phyloP scores from a whole-genome alignment of 306 rosid genomes.

The Quercus bicolor region DNA sequence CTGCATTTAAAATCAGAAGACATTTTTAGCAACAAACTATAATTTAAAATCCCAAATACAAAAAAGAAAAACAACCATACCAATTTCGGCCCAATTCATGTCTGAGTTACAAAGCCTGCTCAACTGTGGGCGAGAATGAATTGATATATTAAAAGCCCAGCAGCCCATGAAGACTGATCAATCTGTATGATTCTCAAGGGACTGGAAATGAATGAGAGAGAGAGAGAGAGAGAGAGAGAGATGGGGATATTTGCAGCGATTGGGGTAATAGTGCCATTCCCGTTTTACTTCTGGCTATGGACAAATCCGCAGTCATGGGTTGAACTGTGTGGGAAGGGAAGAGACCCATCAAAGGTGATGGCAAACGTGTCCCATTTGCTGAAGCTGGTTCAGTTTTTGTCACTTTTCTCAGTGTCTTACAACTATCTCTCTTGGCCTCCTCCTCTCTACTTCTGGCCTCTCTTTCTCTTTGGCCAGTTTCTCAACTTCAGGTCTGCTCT shows the following conservation, averaged over 20 bases:
- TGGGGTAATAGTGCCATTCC: constrained; percentile 62
- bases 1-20: no score
- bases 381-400: constrained; percentile 70
- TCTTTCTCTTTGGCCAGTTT: constrained; percentile 75
- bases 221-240: background rate
- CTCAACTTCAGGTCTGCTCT: constrained; percentile 65
- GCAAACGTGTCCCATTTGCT: constrained; percentile 52
- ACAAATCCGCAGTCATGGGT: constrained; percentile 74
- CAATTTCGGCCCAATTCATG: no score
- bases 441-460: constrained; percentile 80
- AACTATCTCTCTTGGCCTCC: constrained; percentile 60
- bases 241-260: constrained; percentile 54
- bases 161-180: no score
- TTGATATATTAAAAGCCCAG: no score
- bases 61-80: no score
- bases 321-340: constrained; percentile 60
- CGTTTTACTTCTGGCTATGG: constrained; percentile 73
- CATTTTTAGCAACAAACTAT: no score
- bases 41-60: no score
- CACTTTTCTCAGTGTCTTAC: constrained; percentile 59
- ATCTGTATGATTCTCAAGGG: no score
- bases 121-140: no score
- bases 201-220: no score
- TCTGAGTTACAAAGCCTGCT: no score
- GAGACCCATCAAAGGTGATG: constrained; percentile 76